These are phyloP conservation scores for Scedosporium minutisporum DNA, from an alignment of 2,329 filamentous ascomycete species.

Conservation along the genomic window DNA sequence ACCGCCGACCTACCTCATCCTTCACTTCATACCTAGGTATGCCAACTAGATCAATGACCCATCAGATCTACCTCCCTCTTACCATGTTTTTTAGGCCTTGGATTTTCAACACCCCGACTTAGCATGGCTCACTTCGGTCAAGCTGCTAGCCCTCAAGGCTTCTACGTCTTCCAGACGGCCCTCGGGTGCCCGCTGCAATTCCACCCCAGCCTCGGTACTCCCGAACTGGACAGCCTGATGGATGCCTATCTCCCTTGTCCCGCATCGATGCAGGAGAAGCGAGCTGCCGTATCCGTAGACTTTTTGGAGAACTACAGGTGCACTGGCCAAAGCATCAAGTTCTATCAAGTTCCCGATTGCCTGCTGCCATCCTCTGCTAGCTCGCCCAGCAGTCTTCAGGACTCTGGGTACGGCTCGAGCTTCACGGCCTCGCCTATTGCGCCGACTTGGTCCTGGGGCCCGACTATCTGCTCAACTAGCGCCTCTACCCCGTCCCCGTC, in stretches of 20 bases:
- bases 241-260: conserved; percentile 46
- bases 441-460: conserved; percentile 38
- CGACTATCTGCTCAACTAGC: conserved; percentile 16
- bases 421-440: conserved; percentile 40
- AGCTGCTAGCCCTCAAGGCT: conserved; percentile 25
- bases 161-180: conserved; percentile 50
- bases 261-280: conserved; percentile 47
- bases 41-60: no score
- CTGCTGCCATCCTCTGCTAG: conserved; percentile 33
- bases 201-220: conserved; percentile 52
- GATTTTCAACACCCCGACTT: neutral
- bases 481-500: conserved; percentile 7
- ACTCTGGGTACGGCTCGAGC: conserved; percentile 36
- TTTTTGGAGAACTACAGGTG: conserved; percentile 44
- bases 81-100: neutral
- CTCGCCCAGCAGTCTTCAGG: conserved; percentile 28
- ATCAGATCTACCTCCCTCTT: neutral
- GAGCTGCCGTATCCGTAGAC: conserved; percentile 46
- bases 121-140: neutral
- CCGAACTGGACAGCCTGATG: conserved; percentile 52
- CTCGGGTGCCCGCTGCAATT: conserved; percentile 52
- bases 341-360: conserved; percentile 40
- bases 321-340: conserved; percentile 51
- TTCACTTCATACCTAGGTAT: no score
- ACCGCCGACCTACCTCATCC: no score